Evolutionary conservation across 768 basidiomycete genomes (phyloP).

Genomic region (Boletus eberwhitei): DNA sequence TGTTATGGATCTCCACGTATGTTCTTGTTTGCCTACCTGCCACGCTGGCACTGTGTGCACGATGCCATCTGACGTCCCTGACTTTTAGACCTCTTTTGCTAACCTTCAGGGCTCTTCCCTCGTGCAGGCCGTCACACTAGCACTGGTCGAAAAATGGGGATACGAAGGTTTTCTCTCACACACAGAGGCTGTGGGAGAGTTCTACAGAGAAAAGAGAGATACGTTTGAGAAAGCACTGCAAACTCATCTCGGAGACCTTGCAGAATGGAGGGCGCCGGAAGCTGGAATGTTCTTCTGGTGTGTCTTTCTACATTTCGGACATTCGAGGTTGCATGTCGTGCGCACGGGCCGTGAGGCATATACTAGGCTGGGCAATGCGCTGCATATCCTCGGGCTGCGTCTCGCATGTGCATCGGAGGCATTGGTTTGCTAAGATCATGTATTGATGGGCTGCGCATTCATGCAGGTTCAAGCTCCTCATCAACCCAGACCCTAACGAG

Average conservation of each 20-base stretch:
- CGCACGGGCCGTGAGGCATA: slow-evolving; percentile 4
- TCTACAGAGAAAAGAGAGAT: slow-evolving; percentile 72
- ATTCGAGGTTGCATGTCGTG: slow-evolving; percentile 3
- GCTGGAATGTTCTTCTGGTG: slow-evolving; percentile 91
- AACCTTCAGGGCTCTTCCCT: slow-evolving; percentile 67
- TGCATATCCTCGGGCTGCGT: not conserved
- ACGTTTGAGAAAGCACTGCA: slow-evolving; percentile 74
- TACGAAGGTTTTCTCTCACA: slow-evolving; percentile 72
- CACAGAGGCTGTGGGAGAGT: slow-evolving; percentile 61
- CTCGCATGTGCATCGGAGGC: not conserved
- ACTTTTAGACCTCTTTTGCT: slow-evolving; percentile 54
- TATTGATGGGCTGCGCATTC: slow-evolving; percentile 16
- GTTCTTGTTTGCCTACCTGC: slow-evolving; percentile 26
- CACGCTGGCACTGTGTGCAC: slow-evolving; percentile 8
- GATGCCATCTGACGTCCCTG: slow-evolving; percentile 8
- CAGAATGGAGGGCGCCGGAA: slow-evolving; percentile 67
- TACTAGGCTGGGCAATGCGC: not conserved
- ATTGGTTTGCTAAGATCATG: slow-evolving; percentile 8
- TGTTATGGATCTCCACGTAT: slow-evolving; percentile 68
- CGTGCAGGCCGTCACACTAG: slow-evolving; percentile 58
- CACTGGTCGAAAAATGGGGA: slow-evolving; percentile 69
- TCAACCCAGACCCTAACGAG: slow-evolving; percentile 33
- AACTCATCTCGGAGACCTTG: slow-evolving; percentile 73
- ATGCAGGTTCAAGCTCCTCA: slow-evolving; percentile 66
- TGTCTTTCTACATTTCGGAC: slow-evolving; percentile 22